Conservation (phyloP, 441 rosid genomes). For the Erodium moschatum region DNA sequence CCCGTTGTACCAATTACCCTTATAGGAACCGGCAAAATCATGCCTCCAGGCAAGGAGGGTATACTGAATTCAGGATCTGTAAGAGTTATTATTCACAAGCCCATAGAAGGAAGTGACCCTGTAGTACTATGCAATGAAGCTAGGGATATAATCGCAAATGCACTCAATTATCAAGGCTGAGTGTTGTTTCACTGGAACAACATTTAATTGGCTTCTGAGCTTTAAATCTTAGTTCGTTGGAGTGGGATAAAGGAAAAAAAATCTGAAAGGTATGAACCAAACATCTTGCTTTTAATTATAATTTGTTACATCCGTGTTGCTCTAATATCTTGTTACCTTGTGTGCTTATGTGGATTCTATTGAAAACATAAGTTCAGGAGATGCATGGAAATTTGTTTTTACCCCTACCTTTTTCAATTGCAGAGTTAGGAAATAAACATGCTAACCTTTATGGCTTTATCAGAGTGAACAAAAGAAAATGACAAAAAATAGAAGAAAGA, state of each 20-base stretch:
- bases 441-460: not conserved
- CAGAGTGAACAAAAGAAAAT: not conserved
- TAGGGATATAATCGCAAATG: constrained; percentile 45
- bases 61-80: constrained; percentile 54
- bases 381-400: not conserved
- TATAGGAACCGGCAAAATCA: constrained; percentile 74
- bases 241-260: constrained; percentile 13
- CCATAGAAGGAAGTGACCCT: constrained; percentile 56
- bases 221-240: constrained; percentile 5
- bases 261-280: constrained; percentile 20
- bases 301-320: not conserved
- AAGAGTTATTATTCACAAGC: constrained; percentile 62
- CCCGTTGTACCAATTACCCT: constrained; percentile 75
- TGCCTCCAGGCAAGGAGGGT: constrained; percentile 73
- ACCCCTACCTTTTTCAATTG: not conserved
- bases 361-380: not conserved
- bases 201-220: constrained; percentile 10
- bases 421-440: not conserved
- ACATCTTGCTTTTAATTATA: not conserved
- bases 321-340: not conserved
- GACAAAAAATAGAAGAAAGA: not conserved
- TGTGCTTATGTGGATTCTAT: not conserved
- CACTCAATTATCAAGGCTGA: constrained; percentile 35
- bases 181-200: constrained; percentile 12
- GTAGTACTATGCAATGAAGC: constrained; percentile 53